Conservation (phyloP, 2,329 filamentous ascomycete genomes). For the Scleromitrula shiraiana region DNA sequence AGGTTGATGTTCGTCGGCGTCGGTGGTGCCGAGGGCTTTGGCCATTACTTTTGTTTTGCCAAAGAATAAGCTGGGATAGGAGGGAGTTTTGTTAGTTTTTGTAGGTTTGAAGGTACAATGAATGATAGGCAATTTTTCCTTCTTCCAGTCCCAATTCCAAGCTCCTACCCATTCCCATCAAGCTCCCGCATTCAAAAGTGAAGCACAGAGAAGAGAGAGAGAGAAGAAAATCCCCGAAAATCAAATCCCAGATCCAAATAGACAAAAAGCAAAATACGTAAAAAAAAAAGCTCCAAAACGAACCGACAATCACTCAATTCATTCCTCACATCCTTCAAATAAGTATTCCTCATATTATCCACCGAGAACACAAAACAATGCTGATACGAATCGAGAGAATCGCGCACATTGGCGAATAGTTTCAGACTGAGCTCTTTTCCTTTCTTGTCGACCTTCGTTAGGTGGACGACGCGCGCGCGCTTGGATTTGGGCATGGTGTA, state of each 20-base stretch:
- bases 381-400: conserved; percentile 75
- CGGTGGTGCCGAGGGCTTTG: conserved; percentile 75
- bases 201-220: too few species aligned
- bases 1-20: conserved; percentile 71
- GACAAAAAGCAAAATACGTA: too few species aligned
- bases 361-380: conserved; percentile 90
- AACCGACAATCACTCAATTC: conserved; percentile 81
- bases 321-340: conserved; percentile 81
- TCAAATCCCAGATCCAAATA: too few species aligned
- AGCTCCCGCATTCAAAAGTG: not conserved
- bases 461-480: conserved; percentile 79
- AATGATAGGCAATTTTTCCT: conserved; percentile 3
- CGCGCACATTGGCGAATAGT: conserved; percentile 82
- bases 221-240: not conserved
- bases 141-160: not conserved
- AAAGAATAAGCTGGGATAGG: conserved; percentile 70
- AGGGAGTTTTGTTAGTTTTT: not conserved
- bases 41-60: conserved; percentile 99
- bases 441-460: conserved; percentile 90
- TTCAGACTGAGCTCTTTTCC: conserved; percentile 79
- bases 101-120: not conserved
- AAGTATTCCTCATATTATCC: conserved; percentile 97
- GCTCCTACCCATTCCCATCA: not conserved
- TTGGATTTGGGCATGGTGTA: conserved; percentile 86
- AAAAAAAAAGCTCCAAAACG: conserved; percentile 26